Evolutionary conservation across 768 basidiomycete species (phyloP).

Genomic region (Macrolepiota dolichaula): DNA sequence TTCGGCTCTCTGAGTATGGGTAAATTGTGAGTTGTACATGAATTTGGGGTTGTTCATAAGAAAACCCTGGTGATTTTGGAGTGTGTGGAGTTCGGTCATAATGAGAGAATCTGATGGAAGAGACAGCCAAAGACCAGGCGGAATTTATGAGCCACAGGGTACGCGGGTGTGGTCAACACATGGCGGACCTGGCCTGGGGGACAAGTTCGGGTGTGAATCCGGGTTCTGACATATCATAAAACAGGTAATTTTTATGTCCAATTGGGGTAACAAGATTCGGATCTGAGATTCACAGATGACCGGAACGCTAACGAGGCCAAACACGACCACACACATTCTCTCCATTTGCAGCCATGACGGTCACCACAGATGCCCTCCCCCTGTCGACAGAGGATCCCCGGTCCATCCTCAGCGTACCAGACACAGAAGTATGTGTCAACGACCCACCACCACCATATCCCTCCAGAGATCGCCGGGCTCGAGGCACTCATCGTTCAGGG

Average conservation of each 20-base stretch:
- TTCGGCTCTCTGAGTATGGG: neutral
- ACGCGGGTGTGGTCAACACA: too few species aligned
- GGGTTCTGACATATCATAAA: too few species aligned
- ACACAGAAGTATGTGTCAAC: slow-evolving; percentile 7
- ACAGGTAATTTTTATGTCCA: too few species aligned
- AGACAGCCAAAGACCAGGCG: too few species aligned
- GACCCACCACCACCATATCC: slow-evolving; percentile 80
- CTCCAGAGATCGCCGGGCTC: slow-evolving; percentile 37
- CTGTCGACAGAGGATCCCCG: neutral
- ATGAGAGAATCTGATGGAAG: too few species aligned
- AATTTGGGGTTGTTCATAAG: neutral
- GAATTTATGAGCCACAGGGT: too few species aligned
- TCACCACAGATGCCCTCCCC: neutral
- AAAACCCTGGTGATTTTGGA: neutral
- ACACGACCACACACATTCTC: neutral
- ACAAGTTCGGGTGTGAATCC: too few species aligned
- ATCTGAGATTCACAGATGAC: too few species aligned
- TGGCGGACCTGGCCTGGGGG: too few species aligned
- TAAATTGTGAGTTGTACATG: neutral
- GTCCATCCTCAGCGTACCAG: neutral
- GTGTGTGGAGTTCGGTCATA: too few species aligned
- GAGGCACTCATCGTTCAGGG: slow-evolving; percentile 21
- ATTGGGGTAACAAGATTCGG: too few species aligned
- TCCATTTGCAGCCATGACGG: neutral
- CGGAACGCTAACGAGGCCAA: neutral